Evolutionary conservation across 2,329 filamentous ascomycete species (phyloP).

Genomic region (Arthrobotrys entomopaga): DNA sequence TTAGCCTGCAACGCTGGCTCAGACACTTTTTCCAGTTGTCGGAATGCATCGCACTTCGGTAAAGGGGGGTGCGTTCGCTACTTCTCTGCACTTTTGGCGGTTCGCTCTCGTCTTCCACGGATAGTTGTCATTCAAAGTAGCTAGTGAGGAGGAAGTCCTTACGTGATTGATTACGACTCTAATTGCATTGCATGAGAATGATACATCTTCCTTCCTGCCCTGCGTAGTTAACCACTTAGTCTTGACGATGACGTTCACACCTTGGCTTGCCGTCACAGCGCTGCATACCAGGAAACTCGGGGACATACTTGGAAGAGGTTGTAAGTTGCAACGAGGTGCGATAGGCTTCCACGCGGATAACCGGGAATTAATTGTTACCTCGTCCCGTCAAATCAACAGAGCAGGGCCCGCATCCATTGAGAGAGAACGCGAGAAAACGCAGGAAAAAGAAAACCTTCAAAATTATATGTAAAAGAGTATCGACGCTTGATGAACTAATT

Average conservation of each 20-base stretch:
- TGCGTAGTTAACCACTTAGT: too few species aligned
- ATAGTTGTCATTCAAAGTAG: not conserved
- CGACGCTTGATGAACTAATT: slow-evolving; percentile 31
- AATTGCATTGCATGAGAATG: not conserved
- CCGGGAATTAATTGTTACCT: too few species aligned
- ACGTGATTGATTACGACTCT: not conserved
- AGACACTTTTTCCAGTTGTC: not conserved
- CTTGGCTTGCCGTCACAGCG: not conserved
- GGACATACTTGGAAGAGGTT: slow-evolving; percentile 11
- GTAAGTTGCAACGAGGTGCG: slow-evolving; percentile 12
- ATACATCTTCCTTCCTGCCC: not conserved
- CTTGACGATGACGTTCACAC: not conserved
- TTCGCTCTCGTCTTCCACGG: not conserved
- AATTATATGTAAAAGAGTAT: slow-evolving; percentile 2
- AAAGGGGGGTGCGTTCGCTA: not conserved
- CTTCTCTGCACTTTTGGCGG: slow-evolving; percentile 4
- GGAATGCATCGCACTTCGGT: slow-evolving; percentile 19
- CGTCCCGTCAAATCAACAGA: too few species aligned
- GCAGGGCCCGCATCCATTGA: not conserved
- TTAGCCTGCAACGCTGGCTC: not conserved
- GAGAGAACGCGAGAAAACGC: slow-evolving; percentile 35
- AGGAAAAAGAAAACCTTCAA: slow-evolving; percentile 9
- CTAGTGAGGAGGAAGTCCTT: not conserved
- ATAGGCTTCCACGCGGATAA: not conserved
- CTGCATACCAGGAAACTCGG: not conserved